Evolutionary conservation across 306 rosid species (phyloP), one percentile per base, ranked within the genome.

Genomic region (Canavalia ensiformis): DNA sequence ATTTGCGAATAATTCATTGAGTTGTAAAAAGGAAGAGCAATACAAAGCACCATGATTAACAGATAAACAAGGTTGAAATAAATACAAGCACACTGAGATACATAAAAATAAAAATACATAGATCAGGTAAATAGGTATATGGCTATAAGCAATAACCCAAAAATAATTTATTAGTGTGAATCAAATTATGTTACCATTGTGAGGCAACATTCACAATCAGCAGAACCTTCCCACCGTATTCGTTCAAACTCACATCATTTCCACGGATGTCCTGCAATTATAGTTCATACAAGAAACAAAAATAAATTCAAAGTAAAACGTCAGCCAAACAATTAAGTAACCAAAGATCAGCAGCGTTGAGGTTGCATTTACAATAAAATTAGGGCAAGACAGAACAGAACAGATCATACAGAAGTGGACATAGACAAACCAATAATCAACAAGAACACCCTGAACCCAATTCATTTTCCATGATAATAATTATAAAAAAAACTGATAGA

Each of bases 141-240:
- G 63, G 13, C 45, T 29, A 54, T 67, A 68, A 29, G 42, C 49
- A 66, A 59, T 50, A 46, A 41, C 67, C 41, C 29, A 49, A 76
- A 76, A 41, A 52, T 41, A 49, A 63, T 49, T 68, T 8, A 60
- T 50, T 4, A 46, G 56, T 63, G 30, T 46, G 57, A 55, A 80
- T 46, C 12, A 72, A 68, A 55, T 57, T 42, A 37, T 63, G 73
- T 85, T 90, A 94, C 97, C 97, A 92, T 81, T 90, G 81, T 33
- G 98, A 94, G 77, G 97, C 98, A 85, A 94, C 98, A 82, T 94
- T 94, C 50, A 92, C 97, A 74, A 94, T 80, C 70, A 94, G 84
- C 59, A 94, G 86, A 84, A 89, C 94, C 88, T 92, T 92, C 81
- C 97, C 97, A 8, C 75, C 71, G 86, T 92, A 92, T 28, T 88